Base-by-base conservation (phyloP, 371 early-diverging fungal genomes). In the Apophysomyces ossiformis region DNA sequence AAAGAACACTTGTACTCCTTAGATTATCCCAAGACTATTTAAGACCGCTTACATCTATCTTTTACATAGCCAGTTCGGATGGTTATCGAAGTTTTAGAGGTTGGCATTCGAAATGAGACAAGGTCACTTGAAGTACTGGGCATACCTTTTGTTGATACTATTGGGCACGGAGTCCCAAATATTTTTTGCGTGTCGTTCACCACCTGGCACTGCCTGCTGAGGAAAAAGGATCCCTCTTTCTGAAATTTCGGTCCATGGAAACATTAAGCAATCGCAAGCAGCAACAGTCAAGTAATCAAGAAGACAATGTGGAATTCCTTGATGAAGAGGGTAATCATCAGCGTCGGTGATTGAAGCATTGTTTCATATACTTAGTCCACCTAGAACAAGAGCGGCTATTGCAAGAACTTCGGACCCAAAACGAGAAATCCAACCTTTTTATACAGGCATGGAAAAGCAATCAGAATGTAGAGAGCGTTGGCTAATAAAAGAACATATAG, bases 291-390 rank as follows among this genome's bases (percentile, higher is more conserved):
- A 21, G 16, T 18, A 56, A 63, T 57, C 37, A 54, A 16, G 77
- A 80, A 62, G 76, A 75, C 7, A 72, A 73, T 36, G 64, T 61
- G 5, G 75, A 76, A 38, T 74, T 67, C 16, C 60, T 77, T 5
- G 81, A 80, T 60, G 81, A 77, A 57, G 67, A 80, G 75, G 74
- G 79, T 74, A 64, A 38, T 44, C 26, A n/a, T 5, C 13, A 13
- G 9, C 18, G n/a, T 37, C 26, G 6, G 16, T 2, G 12, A 38
- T 13, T 57, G 2, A 13, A 26, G 15, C 26, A 44, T 38, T 39
- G 36, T 50, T 12, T 38, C n/a, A 58, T 15, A 15, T 13, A 37
- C 12, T 50, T 18, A 36, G 39, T 43, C 12, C 41, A 26, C 32
- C 32, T 26, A 78, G 79, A 78, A 54, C 79, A 78, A 68, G 76